Percentiles rank a stretch among this genome's conserved stretches.
phyloP scores from a whole-genome alignment of 2,329 filamentous ascomycete genomes.

The Spiromastix sp. region DNA sequence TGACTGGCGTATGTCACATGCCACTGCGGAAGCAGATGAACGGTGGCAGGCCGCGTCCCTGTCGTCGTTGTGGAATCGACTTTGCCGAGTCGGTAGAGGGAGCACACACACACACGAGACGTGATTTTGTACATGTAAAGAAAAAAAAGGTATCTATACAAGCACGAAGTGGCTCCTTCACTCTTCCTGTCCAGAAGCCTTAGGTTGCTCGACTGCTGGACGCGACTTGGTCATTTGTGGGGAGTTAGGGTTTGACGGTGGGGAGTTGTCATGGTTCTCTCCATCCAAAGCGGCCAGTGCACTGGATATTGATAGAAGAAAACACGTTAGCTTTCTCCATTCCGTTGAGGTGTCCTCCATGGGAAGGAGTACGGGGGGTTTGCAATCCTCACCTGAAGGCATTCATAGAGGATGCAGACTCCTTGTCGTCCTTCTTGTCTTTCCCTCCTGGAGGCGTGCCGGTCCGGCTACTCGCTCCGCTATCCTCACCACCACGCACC shows the following conservation, averaged over 20 bases:
- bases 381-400: slow-evolving; percentile 70
- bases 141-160: too few relatives aligned
- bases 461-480: slow-evolving; percentile 76
- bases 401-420: slow-evolving; percentile 64
- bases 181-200: slow-evolving; percentile 7
- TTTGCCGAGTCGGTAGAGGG: too few relatives aligned
- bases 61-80: too few relatives aligned
- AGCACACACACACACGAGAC: too few relatives aligned
- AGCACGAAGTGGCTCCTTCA: too few relatives aligned
- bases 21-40: too few relatives aligned
- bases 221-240: slow-evolving; percentile 37
- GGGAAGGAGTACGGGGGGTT: slow-evolving; percentile 4
- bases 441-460: slow-evolving; percentile 68
- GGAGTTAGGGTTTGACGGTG: slow-evolving; percentile 38
- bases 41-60: too few relatives aligned
- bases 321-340: slow-evolving; percentile 8
- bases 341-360: slow-evolving; percentile 14
- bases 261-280: slow-evolving; percentile 37
- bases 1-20: too few relatives aligned
- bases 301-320: slow-evolving; percentile 19
- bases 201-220: slow-evolving; percentile 33
- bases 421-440: slow-evolving; percentile 49
- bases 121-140: too few relatives aligned
- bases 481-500: slow-evolving; percentile 69
- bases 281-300: slow-evolving; percentile 38